These are phyloP conservation scores for Penicillium palitans DNA, from an alignment of 2,329 filamentous ascomycete species.

Conservation along the genomic window DNA sequence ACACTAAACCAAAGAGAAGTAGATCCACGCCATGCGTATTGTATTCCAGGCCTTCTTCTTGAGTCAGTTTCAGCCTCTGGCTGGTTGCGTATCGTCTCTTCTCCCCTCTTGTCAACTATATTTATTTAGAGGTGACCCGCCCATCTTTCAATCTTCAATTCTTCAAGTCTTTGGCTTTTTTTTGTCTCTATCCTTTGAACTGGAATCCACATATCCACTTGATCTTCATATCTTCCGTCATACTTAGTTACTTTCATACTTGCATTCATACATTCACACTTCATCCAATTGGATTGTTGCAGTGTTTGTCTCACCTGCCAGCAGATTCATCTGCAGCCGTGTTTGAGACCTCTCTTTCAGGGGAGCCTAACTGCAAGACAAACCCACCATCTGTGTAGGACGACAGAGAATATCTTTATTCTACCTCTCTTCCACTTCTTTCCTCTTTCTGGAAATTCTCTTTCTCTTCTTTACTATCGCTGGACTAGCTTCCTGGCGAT, in stretches of 20 bases:
- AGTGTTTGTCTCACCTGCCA: constrained; percentile 20
- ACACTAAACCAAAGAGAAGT: constrained; percentile 10
- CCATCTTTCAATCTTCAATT: constrained; percentile 12
- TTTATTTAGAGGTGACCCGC: constrained; percentile 14
- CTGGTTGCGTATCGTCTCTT: constrained; percentile 20
- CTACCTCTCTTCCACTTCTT: constrained; percentile 25
- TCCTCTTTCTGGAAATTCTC: constrained; percentile 22
- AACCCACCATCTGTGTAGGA: constrained; percentile 9
- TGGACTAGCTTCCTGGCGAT: constrained; percentile 7
- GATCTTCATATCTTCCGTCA: constrained; percentile 4
- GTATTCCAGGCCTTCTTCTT: constrained; percentile 19
- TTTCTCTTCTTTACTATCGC: constrained; percentile 12
- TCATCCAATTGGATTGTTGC: constrained; percentile 19
- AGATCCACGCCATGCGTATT: constrained; percentile 17
- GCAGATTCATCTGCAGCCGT: constrained; percentile 13
- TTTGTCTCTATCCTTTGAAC: constrained; percentile 1
- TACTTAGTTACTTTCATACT: constrained; percentile 6
- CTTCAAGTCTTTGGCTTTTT: constrained; percentile 9
- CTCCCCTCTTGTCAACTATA: constrained; percentile 6
- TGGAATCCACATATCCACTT: background rate
- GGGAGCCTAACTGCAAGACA: constrained; percentile 13
- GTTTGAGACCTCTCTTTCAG: constrained; percentile 24
- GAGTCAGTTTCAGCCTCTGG: constrained; percentile 30
- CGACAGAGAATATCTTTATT: constrained; percentile 18
- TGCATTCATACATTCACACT: background rate